Evolutionary conservation across 2,329 filamentous ascomycete genomes (phyloP), one percentile per base, ranked within the genome.

Genomic region (Coniochaeta hoffmannii): DNA sequence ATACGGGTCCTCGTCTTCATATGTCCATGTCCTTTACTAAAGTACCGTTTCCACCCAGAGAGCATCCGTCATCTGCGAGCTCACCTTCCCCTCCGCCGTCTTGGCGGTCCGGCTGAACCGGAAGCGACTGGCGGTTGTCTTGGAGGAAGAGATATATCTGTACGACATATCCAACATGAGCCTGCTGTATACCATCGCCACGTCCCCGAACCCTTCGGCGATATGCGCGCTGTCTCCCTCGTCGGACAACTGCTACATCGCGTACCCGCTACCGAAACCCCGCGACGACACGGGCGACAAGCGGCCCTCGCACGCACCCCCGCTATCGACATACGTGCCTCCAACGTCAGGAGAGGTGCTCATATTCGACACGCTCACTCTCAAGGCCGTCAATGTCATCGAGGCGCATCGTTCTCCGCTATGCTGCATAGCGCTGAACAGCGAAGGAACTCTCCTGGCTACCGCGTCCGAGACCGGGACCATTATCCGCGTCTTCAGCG

Each of bases 121-220:
- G 62, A 97, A 97, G 71, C 86, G 94, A 35, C 81, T 99, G 26
- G 90, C 94, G 12, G 92, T 99, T 31, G 87, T 97, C 14, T 80
- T 97, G 56, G 94, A 99, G 69, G 91, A 96, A 64, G 89, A 96
- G 69, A 96, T 97, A 59, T 99, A 97, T 73, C 81, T 99, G 51
- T 99, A 99, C 75, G 94, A 99, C 70, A 97, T 99, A 62, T 91
- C 92, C 72, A 97, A 97, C 68, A 97, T 99, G 93, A 93, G 89
- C 65, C 83, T 97, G 57, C 79, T 97, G 38, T 88, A 91, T 70
- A 96, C 90, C 6, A 96, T 97, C 61, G 85, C 91, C 57, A 97
- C 93, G 6, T 97, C 93, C 3, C 90, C 94, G 7, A 99, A 99
- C 65, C 90, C 92, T 1, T 86, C 85, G 60, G 91, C 90, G 32